A percentile compares a stretch with the other conserved stretches of the same genome.
Evolutionary conservation across 78 protist species (phyloP).

Genomic region (Dictyostelium intermedium): DNA sequence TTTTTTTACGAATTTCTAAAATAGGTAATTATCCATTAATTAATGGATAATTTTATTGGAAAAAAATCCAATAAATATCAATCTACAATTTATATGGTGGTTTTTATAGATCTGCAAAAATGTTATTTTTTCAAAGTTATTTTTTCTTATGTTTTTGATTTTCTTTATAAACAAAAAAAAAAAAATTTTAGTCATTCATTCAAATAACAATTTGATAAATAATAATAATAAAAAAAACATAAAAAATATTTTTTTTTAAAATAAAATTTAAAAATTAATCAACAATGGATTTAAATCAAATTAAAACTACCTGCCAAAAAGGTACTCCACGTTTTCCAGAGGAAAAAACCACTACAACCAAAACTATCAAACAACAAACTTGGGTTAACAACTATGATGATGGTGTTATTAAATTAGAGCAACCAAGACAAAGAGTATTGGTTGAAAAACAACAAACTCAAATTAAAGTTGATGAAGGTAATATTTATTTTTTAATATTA

Average conservation of each 20-base stretch:
- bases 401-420: slow-evolving; percentile 71
- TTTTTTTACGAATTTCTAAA: neutral
- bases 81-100: neutral
- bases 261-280: too few relatives aligned
- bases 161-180: neutral
- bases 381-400: slow-evolving; percentile 2
- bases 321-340: slow-evolving; percentile 11
- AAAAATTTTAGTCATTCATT: neutral
- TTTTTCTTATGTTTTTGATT: neutral
- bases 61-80: neutral
- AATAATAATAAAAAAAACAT: neutral
- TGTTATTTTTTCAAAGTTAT: neutral
- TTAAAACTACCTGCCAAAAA: slow-evolving; percentile 3
- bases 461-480: slow-evolving; percentile 54
- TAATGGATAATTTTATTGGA: neutral
- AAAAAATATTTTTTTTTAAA: neutral
- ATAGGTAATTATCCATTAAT: neutral
- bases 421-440: slow-evolving; percentile 70
- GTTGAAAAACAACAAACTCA: slow-evolving; percentile 75
- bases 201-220: neutral
- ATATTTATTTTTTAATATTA: neutral
- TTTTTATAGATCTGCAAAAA: neutral
- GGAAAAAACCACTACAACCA: neutral
- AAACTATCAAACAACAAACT: neutral
- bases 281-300: slow-evolving; percentile 9